Evolutionary conservation across 331 rosid genomes (phyloP).

Genomic region (Erythrophleum ivorense): DNA sequence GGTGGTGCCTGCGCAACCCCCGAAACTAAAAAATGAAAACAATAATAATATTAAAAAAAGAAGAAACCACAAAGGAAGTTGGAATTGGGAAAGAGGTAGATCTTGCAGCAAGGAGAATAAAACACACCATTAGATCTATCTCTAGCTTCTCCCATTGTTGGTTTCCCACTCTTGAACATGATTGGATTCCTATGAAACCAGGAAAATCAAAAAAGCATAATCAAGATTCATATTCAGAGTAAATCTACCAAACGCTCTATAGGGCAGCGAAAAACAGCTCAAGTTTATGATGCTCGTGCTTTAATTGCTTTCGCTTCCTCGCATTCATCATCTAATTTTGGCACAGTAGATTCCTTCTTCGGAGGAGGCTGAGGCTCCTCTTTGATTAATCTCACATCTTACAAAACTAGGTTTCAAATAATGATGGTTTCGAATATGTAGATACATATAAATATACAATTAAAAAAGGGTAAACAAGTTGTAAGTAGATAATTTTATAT

Average conservation of each 20-base stretch:
- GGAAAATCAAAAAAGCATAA: no score
- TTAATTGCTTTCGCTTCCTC: slow-evolving; percentile 68
- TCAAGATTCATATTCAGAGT: slow-evolving; percentile 40
- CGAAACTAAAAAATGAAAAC: neutral
- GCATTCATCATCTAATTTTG: slow-evolving; percentile 61
- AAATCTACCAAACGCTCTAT: slow-evolving; percentile 27
- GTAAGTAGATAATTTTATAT: no score
- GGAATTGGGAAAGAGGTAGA: neutral
- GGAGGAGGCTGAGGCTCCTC: slow-evolving; percentile 72
- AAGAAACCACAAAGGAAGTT: neutral
- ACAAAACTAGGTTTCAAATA: neutral
- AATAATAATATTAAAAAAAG: neutral
- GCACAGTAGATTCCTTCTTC: slow-evolving; percentile 62
- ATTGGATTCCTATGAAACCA: slow-evolving; percentile 55
- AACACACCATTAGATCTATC: slow-evolving; percentile 93
- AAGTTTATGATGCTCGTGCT: slow-evolving; percentile 67
- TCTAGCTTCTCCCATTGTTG: slow-evolving; percentile 79
- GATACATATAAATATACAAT: no score
- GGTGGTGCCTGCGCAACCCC: slow-evolving; percentile 77
- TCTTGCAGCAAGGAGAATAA: slow-evolving; percentile 18
- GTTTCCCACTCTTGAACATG: slow-evolving; percentile 48
- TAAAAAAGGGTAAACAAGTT: no score
- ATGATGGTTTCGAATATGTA: no score
- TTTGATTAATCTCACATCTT: slow-evolving; percentile 52
- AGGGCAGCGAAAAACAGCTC: neutral